These are phyloP conservation scores for Boletus vinaceobasis DNA, from an alignment of 768 basidiomycete genomes.

Conservation along the genomic window DNA sequence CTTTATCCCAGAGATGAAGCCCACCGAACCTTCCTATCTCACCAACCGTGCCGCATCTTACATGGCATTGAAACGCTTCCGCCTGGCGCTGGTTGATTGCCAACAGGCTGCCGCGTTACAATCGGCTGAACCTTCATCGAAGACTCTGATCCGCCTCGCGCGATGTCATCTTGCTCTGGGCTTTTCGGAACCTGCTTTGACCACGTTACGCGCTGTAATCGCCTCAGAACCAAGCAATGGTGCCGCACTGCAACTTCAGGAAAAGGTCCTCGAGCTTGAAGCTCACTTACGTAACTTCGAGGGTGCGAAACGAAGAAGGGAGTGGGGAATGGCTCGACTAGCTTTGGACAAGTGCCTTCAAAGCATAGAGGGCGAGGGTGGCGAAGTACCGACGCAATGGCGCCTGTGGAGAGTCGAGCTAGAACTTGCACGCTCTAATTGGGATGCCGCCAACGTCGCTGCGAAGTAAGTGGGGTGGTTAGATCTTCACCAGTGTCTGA, in stretches of 20 bases:
- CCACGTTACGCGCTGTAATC: slow-evolving; percentile 60
- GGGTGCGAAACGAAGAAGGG: slow-evolving; percentile 50
- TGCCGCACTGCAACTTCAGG: slow-evolving; percentile 56
- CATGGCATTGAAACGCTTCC: slow-evolving; percentile 78
- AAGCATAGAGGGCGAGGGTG: slow-evolving; percentile 70
- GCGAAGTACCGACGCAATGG: slow-evolving; percentile 77
- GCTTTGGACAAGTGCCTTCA: slow-evolving; percentile 76
- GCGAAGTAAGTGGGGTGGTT: slow-evolving; percentile 57
- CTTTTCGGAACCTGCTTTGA: slow-evolving; percentile 60
- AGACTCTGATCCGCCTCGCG: slow-evolving; percentile 79
- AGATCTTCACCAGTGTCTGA: slow-evolving; percentile 3
- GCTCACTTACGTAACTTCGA: slow-evolving; percentile 64
- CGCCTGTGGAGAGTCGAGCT: slow-evolving; percentile 75
- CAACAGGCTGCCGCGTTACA: slow-evolving; percentile 70
- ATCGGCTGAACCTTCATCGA: slow-evolving; percentile 55
- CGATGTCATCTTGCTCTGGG: slow-evolving; percentile 83
- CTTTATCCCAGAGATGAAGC: slow-evolving; percentile 46
- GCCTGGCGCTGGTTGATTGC: slow-evolving; percentile 72
- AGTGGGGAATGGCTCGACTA: slow-evolving; percentile 78
- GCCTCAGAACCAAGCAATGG: slow-evolving; percentile 60
- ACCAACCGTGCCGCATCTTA: slow-evolving; percentile 86
- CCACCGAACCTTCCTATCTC: slow-evolving; percentile 68
- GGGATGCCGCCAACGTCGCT: slow-evolving; percentile 69
- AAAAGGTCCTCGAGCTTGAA: slow-evolving; percentile 59
- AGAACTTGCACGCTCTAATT: slow-evolving; percentile 65